These are phyloP conservation scores for Pyrus pyrifolia DNA, from an alignment of 306 rosid species.

Conservation along the genomic window DNA sequence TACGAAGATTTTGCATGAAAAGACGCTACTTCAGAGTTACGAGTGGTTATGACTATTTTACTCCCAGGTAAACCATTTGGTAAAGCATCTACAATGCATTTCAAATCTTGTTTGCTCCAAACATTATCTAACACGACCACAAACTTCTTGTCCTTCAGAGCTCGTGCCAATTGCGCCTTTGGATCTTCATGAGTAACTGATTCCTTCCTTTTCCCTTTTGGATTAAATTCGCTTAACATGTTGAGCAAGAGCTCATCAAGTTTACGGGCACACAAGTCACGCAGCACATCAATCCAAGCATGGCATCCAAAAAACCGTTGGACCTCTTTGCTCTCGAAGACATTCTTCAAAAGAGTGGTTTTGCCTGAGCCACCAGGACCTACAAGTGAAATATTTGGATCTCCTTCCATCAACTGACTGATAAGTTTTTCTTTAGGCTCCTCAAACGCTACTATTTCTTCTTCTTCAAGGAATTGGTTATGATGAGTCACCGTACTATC, in stretches of 20 bases:
- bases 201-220: background rate
- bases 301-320: background rate
- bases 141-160: background rate
- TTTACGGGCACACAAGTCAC: background rate
- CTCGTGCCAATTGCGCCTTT: background rate
- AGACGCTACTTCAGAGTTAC: background rate
- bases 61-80: conserved; percentile 9
- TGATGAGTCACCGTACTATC: background rate
- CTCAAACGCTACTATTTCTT: background rate
- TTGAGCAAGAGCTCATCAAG: background rate
- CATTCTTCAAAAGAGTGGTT: conserved; percentile 1
- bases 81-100: background rate
- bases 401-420: background rate
- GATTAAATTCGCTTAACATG: background rate
- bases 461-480: background rate
- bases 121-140: conserved; percentile 3
- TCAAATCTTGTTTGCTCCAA: background rate
- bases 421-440: background rate
- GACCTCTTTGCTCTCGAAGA: background rate
- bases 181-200: background rate
- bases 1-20: background rate
- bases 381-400: background rate
- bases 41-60: background rate
- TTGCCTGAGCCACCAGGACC: conserved; percentile 5
- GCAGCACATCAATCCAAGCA: conserved; percentile 5